Conservation (phyloP, 1,284 basidiomycete genomes). For the Boletus semigastroideus region DNA sequence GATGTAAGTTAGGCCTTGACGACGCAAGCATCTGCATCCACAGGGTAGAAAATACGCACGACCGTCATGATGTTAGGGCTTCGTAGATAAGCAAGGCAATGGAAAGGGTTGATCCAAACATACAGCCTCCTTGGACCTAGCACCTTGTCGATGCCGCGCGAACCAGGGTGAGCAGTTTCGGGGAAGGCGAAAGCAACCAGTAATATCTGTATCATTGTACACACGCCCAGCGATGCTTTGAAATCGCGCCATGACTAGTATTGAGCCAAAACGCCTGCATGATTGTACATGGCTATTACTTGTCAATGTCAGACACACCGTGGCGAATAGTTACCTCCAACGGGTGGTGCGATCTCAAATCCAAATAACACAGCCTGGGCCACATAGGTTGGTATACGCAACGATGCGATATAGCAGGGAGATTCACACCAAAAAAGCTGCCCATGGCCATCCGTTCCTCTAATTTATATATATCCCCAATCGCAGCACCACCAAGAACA, state of each 20-base stretch:
- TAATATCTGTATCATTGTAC: constrained; percentile 45
- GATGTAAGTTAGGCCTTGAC: background rate
- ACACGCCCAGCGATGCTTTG: constrained; percentile 51
- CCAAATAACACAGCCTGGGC: constrained; percentile 44
- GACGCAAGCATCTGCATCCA: background rate
- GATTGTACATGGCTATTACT: background rate
- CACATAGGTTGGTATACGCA: background rate
- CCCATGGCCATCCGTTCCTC: constrained; percentile 50
- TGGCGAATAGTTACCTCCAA: constrained; percentile 37
- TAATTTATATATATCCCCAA: constrained; percentile 49
- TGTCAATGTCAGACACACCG: constrained; percentile 1
- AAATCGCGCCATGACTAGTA: constrained; percentile 71
- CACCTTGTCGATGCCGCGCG: constrained; percentile 44
- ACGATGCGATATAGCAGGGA: background rate
- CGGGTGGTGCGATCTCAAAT: constrained; percentile 41
- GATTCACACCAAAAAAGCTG: constrained; percentile 41
- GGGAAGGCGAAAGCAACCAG: constrained; percentile 57
- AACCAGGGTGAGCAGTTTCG: constrained; percentile 65
- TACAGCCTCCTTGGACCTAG: constrained; percentile 36
- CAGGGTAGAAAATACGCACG: constrained; percentile 39
- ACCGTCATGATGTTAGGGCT: constrained; percentile 59
- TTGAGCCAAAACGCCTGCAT: constrained; percentile 41
- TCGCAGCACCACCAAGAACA: constrained; percentile 46
- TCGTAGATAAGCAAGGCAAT: constrained; percentile 49
- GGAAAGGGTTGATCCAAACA: constrained; percentile 62